Evolutionary conservation across 805 yeast genomes (phyloP).

Genomic region (Saccharomycopsis fermentans): DNA sequence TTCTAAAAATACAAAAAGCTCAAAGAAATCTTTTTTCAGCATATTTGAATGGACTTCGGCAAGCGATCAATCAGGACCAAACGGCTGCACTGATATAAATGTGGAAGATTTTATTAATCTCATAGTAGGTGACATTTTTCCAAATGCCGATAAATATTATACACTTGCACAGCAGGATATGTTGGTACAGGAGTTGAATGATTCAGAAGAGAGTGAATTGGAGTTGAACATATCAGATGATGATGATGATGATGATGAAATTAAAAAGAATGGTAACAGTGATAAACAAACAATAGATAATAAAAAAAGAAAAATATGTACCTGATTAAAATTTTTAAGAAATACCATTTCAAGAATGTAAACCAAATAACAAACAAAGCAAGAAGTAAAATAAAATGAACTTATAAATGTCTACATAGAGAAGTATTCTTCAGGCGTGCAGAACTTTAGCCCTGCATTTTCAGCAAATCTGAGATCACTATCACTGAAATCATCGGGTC

Average conservation of each 20-base stretch:
- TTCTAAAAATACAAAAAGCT: constrained; percentile 33
- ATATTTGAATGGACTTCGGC: constrained; percentile 82
- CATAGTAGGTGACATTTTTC: constrained; percentile 70
- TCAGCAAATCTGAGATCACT: constrained; percentile 66
- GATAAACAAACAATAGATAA: not conserved
- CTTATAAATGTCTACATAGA: constrained; percentile 25
- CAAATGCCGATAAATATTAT: constrained; percentile 76
- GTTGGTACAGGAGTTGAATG: constrained; percentile 43
- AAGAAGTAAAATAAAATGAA: too few relatives aligned
- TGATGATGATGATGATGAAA: not conserved
- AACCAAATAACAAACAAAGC: too few relatives aligned
- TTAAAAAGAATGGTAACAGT: not conserved
- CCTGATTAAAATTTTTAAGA: not conserved
- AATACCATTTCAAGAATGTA: too few relatives aligned
- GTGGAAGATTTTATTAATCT: constrained; percentile 66
- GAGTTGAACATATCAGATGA: constrained; percentile 26
- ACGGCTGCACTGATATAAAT: constrained; percentile 37
- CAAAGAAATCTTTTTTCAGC: constrained; percentile 63
- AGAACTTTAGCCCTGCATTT: constrained; percentile 41
- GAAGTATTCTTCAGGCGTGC: constrained; percentile 56
- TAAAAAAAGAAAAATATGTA: not conserved
- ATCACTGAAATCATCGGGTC: constrained; percentile 68
- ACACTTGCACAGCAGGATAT: constrained; percentile 63
- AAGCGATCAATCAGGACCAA: constrained; percentile 33
- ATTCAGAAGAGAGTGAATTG: constrained; percentile 46